Evolutionary conservation across 2,329 filamentous ascomycete species (phyloP), one percentile per base, ranked within the genome.

Genomic region (Pseudogymnoascus sp.): DNA sequence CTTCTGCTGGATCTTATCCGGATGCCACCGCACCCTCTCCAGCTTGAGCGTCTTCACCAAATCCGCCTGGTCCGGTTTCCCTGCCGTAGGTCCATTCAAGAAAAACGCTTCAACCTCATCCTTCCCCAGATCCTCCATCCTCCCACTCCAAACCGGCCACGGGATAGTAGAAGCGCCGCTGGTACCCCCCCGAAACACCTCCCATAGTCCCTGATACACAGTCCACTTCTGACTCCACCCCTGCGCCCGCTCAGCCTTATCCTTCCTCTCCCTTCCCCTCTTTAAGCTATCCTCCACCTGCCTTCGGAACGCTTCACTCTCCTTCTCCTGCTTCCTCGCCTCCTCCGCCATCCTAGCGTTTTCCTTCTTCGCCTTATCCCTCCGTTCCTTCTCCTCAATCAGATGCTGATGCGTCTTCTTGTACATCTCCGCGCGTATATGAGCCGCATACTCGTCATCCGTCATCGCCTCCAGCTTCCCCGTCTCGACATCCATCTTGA

Each of bases 1-100:
- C 62, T 87, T 85, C 77, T 97, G 95, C 78, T 97, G 91, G 63
- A 97, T 89, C 80, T 97, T 99, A 77, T 99, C 95, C 3, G 95
- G 95, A 78, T 99, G 95, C 95, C 95, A 99, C 15, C 92, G 83
- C 17, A 97, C 87, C 61, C 95, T 85, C 78, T 99, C 95, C 4
- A 85, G 79, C 76, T 96, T 96, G 62, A 97, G 79, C 4, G 82
- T 74, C 50, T 81, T 78, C 13, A 76, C 62, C 19, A 83, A 63
- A 64, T 78, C 76, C 9, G 66, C 68, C 50, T 72, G 65, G n/a
- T 66, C 69, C 26, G 72, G 68, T 42, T 71, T 63, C 50, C 72
- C 69, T 60, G 67, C 64, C 5, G 66, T 70, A 6, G 80, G 80
- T n/a, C 80, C 81, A 71, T 81, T 77, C 0, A 78, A 76, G 72